phyloP scores from a whole-genome alignment of 371 early-diverging fungal species.

The Rhizopus sp. region DNA sequence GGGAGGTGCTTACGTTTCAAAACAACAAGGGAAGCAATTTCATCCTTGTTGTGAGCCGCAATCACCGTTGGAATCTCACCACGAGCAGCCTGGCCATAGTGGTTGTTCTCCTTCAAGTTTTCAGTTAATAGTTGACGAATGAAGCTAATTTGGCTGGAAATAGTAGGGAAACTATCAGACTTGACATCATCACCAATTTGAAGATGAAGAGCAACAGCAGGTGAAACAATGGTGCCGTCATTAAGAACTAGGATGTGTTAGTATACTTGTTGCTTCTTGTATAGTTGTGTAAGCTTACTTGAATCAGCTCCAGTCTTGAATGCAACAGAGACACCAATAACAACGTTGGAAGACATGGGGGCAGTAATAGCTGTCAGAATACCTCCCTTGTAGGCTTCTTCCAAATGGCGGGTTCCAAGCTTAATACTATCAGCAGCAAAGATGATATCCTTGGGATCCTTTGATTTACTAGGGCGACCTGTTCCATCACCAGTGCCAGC shows the following conservation, averaged over 20 bases:
- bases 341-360: slow-evolving; percentile 38
- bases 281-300: slow-evolving; percentile 16
- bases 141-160: slow-evolving; percentile 66
- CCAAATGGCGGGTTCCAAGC: slow-evolving; percentile 53
- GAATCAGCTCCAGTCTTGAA: slow-evolving; percentile 52
- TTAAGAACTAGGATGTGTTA: slow-evolving; percentile 7
- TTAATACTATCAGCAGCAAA: slow-evolving; percentile 57
- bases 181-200: slow-evolving; percentile 55
- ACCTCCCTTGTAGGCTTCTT: slow-evolving; percentile 62
- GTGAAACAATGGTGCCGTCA: slow-evolving; percentile 31
- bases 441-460: slow-evolving; percentile 31
- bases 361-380: slow-evolving; percentile 53
- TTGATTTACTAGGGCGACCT: slow-evolving; percentile 14
- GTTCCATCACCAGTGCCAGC: slow-evolving; percentile 53
- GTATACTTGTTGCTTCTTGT: neutral
- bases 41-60: slow-evolving; percentile 66
- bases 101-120: slow-evolving; percentile 24
- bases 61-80: slow-evolving; percentile 69
- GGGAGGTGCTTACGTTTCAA: slow-evolving; percentile 54
- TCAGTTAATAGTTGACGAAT: slow-evolving; percentile 55
- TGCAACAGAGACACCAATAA: slow-evolving; percentile 52
- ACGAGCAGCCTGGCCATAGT: slow-evolving; percentile 47
- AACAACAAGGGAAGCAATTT: slow-evolving; percentile 65
- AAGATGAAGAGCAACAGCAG: slow-evolving; percentile 66
- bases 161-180: slow-evolving; percentile 51